Percentiles rank a stretch among this genome's conserved stretches.
These are phyloP conservation scores for Ganoderma boninense DNA, from an alignment of 1,284 basidiomycete genomes.

Conservation along the genomic window DNA sequence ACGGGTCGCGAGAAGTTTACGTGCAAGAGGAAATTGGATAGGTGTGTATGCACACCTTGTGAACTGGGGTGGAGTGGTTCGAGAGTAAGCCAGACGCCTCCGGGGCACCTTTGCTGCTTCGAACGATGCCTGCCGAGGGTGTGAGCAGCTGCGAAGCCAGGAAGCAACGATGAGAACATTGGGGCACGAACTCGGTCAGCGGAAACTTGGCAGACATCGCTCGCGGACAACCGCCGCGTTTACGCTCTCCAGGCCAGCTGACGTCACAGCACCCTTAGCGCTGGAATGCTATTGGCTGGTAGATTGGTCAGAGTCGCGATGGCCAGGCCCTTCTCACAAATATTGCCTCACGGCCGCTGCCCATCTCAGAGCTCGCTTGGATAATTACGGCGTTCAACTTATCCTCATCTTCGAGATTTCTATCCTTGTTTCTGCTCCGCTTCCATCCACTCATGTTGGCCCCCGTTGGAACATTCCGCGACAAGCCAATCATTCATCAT, in stretches of 20 bases:
- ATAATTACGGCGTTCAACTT: neutral
- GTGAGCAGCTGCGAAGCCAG: neutral
- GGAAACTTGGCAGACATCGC: neutral
- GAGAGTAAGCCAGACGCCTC: neutral
- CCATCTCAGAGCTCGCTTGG: neutral
- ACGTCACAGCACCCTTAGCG: neutral
- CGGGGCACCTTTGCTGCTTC: neutral
- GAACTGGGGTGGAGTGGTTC: neutral
- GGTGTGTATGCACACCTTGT: neutral
- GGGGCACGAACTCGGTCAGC: neutral
- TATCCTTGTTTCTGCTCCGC: neutral
- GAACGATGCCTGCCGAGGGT: neutral
- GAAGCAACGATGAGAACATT: neutral
- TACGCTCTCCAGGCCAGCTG: neutral
- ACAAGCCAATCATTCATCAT: neutral
- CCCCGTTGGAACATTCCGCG: neutral
- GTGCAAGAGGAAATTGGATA: neutral
- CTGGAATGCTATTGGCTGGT: neutral
- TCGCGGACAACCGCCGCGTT: neutral
- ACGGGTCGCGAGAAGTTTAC: neutral
- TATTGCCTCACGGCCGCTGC: neutral
- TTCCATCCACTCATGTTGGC: neutral
- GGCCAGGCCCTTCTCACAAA: neutral
- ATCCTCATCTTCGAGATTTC: neutral
- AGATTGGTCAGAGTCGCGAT: neutral